Evolutionary conservation across 306 rosid species (phyloP), one percentile per base, ranked within the genome.

Genomic region (Castanea mollissima): DNA sequence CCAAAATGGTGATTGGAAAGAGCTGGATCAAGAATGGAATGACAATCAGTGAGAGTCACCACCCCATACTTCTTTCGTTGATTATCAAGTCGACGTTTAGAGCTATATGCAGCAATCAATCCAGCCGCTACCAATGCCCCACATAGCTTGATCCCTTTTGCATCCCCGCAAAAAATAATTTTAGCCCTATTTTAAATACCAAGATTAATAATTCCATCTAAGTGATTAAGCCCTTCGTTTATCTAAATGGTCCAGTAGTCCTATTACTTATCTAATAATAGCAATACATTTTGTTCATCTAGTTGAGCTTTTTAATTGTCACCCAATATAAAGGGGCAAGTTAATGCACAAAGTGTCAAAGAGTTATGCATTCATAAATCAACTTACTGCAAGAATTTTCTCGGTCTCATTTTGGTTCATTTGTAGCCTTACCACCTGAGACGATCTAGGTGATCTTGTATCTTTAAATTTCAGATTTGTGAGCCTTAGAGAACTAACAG

Each of bases 61-160:
- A 88, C 62, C 5, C 92, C 97, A 76, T 88, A 89, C 76, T 86
- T 91, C 74, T 74, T 84, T 56, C 79, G 44, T n/a, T 74, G 80
- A 25, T 71, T 46, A 58, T 38, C 21, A 34, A 68, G 56, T 1
- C 81, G 70, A 3, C 69, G 44, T 74, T 75, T 81, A 3, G 86
- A 81, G 80, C 76, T 52, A 54, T 88, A 85, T 0, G 87, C 84
- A 4, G 93, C 92, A 62, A 86, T 81, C 78, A 91, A 60, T 34
- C 91, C 93, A 1, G 97, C 90, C 13, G 92, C 97, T 9, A 72
- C 84, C 73, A 91, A 3, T 55, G 75, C 91, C 6, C 89, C 90
- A 23, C 93, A 86, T 31, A 91, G 62, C 49, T 89, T 91, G 18
- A 91, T 86, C 77, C 82, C 87, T 49, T 49, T 79, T 86, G 85